Base-by-base conservation (phyloP, 345 rosid species). In the Xanthoceras sorbifolium region DNA sequence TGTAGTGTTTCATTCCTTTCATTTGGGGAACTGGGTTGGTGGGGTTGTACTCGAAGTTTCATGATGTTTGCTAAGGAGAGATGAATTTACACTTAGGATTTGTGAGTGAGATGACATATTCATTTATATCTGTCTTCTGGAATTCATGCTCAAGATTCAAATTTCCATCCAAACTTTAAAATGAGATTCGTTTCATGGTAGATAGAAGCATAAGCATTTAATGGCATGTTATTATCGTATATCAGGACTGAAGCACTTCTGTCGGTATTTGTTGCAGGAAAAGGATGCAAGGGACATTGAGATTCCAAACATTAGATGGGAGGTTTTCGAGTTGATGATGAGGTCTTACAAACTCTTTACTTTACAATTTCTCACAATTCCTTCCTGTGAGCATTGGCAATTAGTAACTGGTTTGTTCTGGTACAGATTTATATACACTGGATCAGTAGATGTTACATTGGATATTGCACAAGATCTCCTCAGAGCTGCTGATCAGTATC, bases 261-360 rank as follows among this genome's bases (percentile, higher is more conserved):
- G 32, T 71, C 75, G 61, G 76, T 32, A 29, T 71, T 42, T 67
- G 50, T 77, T 69, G 55, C 89, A 93, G 99, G 99, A 96, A 82
- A 96, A 89, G 77, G 98, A 96, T 80, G 98, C 98, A 14, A 89
- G 97, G 88, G 98, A 96, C 85, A 92, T 96, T 80, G 97, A 92
- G 82, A 96, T 96, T 85, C 99, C 99, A 3, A 96, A 96, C 73
- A 96, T 96, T 78, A 91, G 93, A 90, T 96, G 99, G 99, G 97
- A 94, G 86, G 98, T 94, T 74, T 96, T 96, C 60, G 97, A 93
- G 92, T 82, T 96, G 90, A 96, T 96, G 99, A 96, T 96, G 98
- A 94, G 99, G 98, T 96, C 62, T 64, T 76, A 78, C 38, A 63
- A 71, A 50, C 67, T 83, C 69, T 74, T 36, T 66, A 60, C 55